A percentile compares a stretch with the other conserved stretches of the same genome.
These are phyloP conservation scores for Entomortierella parvispora DNA, from an alignment of 192 early-diverging fungal species.

Conservation along the genomic window DNA sequence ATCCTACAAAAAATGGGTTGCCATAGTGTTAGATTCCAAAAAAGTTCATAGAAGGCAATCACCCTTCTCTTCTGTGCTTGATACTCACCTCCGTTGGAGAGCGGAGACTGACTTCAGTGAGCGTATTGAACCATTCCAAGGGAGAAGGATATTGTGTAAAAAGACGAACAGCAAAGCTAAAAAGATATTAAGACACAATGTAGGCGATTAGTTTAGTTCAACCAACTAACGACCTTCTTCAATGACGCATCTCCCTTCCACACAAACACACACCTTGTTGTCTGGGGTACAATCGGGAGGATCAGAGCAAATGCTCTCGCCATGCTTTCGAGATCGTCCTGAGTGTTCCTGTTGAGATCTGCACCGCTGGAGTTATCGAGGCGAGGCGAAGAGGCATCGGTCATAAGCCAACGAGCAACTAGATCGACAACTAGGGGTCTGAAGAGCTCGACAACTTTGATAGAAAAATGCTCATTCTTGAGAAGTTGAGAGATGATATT, in stretches of 20 bases:
- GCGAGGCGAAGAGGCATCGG: slow-evolving; percentile 33
- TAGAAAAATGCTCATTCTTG: slow-evolving; percentile 31
- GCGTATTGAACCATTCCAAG: slow-evolving; percentile 59
- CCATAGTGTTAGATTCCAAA: not conserved
- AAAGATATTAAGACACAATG: slow-evolving; percentile 3
- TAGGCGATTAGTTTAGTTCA: too few relatives aligned
- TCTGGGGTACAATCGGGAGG: slow-evolving; percentile 76
- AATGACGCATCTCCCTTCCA: not conserved
- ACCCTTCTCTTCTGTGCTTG: too few relatives aligned
- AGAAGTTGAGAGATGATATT: slow-evolving; percentile 40
- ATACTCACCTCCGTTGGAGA: slow-evolving; percentile 23
- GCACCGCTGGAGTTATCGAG: not conserved
- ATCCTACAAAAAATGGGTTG: slow-evolving; percentile 20
- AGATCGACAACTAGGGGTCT: slow-evolving; percentile 86
- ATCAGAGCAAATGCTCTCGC: slow-evolving; percentile 68
- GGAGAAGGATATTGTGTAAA: slow-evolving; percentile 64
- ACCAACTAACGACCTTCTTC: too few relatives aligned
- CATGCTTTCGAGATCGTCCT: slow-evolving; percentile 44
- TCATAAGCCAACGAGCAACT: slow-evolving; percentile 75
- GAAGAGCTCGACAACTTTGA: slow-evolving; percentile 61
- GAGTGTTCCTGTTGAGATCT: slow-evolving; percentile 8
- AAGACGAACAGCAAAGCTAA: slow-evolving; percentile 64
- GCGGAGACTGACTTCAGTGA: slow-evolving; percentile 32
- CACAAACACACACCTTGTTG: slow-evolving; percentile 59
- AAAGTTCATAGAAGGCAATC: too few relatives aligned